A percentile compares a stretch with the other conserved stretches of the same genome.
Evolutionary conservation across 2,329 filamentous ascomycete species (phyloP).

Genomic region (Knufia fluminis): DNA sequence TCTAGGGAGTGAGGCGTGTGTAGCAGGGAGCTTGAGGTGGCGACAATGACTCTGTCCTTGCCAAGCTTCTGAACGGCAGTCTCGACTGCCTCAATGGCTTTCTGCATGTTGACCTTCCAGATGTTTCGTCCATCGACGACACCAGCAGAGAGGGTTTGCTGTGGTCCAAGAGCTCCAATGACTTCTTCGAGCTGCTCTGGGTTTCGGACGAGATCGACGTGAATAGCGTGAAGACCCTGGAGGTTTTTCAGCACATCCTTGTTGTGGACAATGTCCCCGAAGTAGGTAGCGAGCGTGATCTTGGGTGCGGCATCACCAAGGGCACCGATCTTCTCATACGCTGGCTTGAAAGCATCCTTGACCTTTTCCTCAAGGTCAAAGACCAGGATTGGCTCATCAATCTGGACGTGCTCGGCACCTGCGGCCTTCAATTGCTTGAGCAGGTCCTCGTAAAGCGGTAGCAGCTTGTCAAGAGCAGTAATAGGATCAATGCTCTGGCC

Average conservation of each 20-base stretch:
- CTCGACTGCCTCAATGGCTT: conserved; percentile 84
- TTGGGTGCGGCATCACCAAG: conserved; percentile 76
- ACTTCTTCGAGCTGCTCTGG: conserved; percentile 93
- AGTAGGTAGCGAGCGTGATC: conserved; percentile 91
- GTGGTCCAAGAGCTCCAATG: conserved; percentile 69
- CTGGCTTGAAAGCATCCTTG: conserved; percentile 96
- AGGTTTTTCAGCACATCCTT: conserved; percentile 73
- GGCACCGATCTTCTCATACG: conserved; percentile 72
- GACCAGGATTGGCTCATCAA: conserved; percentile 94
- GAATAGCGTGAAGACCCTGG: conserved; percentile 68
- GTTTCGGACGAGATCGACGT: conserved; percentile 95
- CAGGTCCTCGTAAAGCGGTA: conserved; percentile 91
- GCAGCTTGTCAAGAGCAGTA: conserved; percentile 80
- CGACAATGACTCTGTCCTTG: conserved; percentile 93
- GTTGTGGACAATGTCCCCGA: conserved; percentile 99
- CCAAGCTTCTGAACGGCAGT: conserved; percentile 87
- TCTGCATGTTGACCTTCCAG: conserved; percentile 99
- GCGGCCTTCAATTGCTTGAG: conserved; percentile 88
- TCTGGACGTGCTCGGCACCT: conserved; percentile 93
- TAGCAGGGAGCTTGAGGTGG: conserved; percentile 93
- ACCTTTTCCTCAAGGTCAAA: conserved; percentile 82
- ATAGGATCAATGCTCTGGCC: conserved; percentile 88
- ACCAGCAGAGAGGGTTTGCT: conserved; percentile 87
- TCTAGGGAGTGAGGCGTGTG: conserved; percentile 97
- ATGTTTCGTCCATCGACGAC: conserved; percentile 99